phyloP scores from a whole-genome alignment of 495 filamentous ascomycete genomes.

The Talaromyces proteolyticus region DNA sequence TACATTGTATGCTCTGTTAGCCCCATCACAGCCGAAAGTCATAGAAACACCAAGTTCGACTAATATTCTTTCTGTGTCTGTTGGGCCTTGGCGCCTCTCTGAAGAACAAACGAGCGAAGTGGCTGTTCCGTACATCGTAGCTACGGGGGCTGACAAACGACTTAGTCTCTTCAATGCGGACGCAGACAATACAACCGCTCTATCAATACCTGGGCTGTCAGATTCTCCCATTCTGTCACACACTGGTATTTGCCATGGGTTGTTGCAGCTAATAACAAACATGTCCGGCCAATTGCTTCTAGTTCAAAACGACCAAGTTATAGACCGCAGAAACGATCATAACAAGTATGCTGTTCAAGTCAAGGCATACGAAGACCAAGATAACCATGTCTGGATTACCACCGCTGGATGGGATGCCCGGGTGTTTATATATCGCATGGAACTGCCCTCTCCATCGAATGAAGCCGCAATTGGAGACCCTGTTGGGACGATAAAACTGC shows the following conservation, averaged over 20 bases:
- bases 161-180: constrained; percentile 37
- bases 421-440: constrained; percentile 44
- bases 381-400: constrained; percentile 39
- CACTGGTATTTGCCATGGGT: constrained; percentile 22
- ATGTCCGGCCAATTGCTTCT: constrained; percentile 61
- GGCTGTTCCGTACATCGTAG: constrained; percentile 25
- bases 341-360: constrained; percentile 58
- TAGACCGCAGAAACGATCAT: constrained; percentile 52
- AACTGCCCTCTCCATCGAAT: constrained; percentile 5
- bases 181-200: constrained; percentile 14
- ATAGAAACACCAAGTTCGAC: constrained; percentile 39
- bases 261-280: constrained; percentile 40
- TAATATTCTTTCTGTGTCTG: constrained; percentile 49
- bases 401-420: constrained; percentile 64
- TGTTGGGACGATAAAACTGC: constrained; percentile 41
- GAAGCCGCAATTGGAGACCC: constrained; percentile 25
- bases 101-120: constrained; percentile 11
- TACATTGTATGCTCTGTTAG: no score
- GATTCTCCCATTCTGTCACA: constrained; percentile 57
- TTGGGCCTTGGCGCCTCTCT: constrained; percentile 34
- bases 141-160: constrained; percentile 48
- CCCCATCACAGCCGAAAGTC: constrained; percentile 38
- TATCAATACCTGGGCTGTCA: constrained; percentile 34
- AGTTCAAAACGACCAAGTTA: constrained; percentile 24
- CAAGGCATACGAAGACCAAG: constrained; percentile 26